Base-by-base conservation (phyloP, 192 early-diverging fungal species). In the Backusella circina region DNA sequence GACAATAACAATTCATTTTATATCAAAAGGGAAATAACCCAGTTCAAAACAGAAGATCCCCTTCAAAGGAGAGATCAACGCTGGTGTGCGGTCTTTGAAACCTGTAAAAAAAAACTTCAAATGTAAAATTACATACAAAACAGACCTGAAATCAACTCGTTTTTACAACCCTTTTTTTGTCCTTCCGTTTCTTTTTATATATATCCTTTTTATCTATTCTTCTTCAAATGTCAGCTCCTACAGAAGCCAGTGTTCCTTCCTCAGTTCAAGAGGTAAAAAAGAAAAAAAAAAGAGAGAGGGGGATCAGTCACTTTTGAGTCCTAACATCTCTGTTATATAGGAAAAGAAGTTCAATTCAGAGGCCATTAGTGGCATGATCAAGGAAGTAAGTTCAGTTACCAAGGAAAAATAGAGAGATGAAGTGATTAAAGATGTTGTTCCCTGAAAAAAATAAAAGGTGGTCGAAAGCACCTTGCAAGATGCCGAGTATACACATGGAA, bases 401-500 rank as follows among this genome's bases (percentile, higher is more conserved):
- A 35, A 18, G 35, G 31, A 36, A 38, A 16, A 35, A 9, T 13
- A 23, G n/a, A 44, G n/a, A 47, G 28, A 44, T 44, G 28, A 39
- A 50, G 4, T n/a, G 70, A 23, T 13, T 44, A 30, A 30, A n/a
- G 13, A 31, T 57, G 9, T 26, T 35, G 13, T 51, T n/a, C n/a
- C n/a, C n/a, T n/a, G n/a, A n/a, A n/a, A n/a, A 15, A 51, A 21
- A 41, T 32, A 33, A 57, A 36, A 93, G 90, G 88, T 88, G 13
- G 86, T 93, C 31, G 89, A 93, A 73, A 74, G 73, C 44, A 90
- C 88, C 6, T 81, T 93, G 41, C 83, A 86, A 71, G 93, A 93
- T 76, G 86, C 88, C 16, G 85, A 88, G 2, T 94, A 94, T 75
- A 85, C 91, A 66, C 91, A 94, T 75, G 83, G 84, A 70, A 92